Percentiles rank a stretch among this genome's conserved stretches.
phyloP scores from a whole-genome alignment of 2,329 filamentous ascomycete species.

The Erysiphe pulchra region DNA sequence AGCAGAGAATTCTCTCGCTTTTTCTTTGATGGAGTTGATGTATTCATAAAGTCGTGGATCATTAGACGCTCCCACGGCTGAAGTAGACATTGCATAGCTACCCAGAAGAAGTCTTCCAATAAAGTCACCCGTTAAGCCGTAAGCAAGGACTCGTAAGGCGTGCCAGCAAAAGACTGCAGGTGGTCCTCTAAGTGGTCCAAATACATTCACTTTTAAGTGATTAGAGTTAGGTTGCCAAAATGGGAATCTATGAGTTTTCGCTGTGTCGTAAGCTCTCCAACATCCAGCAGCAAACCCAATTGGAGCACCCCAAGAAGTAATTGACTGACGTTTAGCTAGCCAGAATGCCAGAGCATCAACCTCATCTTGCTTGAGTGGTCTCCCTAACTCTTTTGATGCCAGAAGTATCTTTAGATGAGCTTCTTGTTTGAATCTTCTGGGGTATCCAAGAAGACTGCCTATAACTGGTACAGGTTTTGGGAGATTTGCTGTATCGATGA shows the following conservation, averaged over 20 bases:
- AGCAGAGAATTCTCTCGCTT: constrained; percentile 1
- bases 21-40: constrained; percentile 2
- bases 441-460: constrained; percentile 7
- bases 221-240: constrained; percentile 11
- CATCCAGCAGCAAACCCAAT: constrained; percentile 7
- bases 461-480: constrained; percentile 9
- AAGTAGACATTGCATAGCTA: constrained; percentile 8
- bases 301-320: constrained; percentile 8
- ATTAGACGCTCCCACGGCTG: constrained; percentile 6
- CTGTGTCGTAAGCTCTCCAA: constrained; percentile 7
- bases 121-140: constrained; percentile 6
- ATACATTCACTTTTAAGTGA: constrained; percentile 6
- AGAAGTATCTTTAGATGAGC: constrained; percentile 1
- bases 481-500: constrained; percentile 5
- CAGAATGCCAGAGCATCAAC: constrained; percentile 9
- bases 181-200: constrained; percentile 4
- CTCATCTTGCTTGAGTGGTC: constrained; percentile 10
- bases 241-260: constrained; percentile 8
- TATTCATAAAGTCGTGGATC: constrained; percentile 10
- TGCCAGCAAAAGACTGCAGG: constrained; percentile 8
- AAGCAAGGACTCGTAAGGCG: constrained; percentile 5
- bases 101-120: constrained; percentile 6
- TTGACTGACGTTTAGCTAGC: constrained; percentile 8
- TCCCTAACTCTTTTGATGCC: constrained; percentile 2
- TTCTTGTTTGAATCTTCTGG: not conserved